phyloP scores from a whole-genome alignment of 331 rosid genomes.

The Rosa hybrid region DNA sequence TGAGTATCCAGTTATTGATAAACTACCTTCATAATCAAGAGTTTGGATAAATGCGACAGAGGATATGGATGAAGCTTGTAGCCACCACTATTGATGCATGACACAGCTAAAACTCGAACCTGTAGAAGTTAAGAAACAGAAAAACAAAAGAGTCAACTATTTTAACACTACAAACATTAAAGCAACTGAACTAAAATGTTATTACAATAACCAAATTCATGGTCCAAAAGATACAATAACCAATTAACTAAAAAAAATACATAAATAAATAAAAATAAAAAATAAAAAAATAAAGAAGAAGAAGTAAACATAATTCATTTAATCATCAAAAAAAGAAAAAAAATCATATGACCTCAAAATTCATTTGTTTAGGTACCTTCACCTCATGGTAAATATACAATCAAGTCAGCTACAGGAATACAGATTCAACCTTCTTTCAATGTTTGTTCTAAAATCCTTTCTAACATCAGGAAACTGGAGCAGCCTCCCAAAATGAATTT shows the following conservation, averaged over 20 bases:
- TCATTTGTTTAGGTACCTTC: neutral
- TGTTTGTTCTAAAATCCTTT: neutral
- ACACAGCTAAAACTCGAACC: slow-evolving; percentile 78
- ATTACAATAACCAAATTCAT: neutral
- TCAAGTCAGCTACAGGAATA: neutral
- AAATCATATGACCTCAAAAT: neutral
- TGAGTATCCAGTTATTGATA: slow-evolving; percentile 8
- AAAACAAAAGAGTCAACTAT: neutral
- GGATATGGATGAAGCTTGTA: slow-evolving; percentile 94
- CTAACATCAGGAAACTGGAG: neutral
- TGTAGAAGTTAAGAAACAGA: slow-evolving; percentile 16
- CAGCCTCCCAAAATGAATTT: neutral
- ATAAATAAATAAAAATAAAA: neutral
- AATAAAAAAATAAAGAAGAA: neutral
- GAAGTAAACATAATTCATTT: neutral
- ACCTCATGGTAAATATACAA: neutral
- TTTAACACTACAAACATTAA: neutral
- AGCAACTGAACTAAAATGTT: neutral
- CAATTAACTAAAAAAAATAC: neutral
- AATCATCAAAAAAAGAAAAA: too few species aligned
- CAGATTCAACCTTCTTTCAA: neutral
- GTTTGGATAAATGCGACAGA: slow-evolving; percentile 53
- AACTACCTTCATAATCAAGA: slow-evolving; percentile 78
- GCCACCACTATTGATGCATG: slow-evolving; percentile 68
- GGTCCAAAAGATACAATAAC: neutral